Conservation (phyloP, 345 rosid genomes). For the Anacardium occidentale region DNA sequence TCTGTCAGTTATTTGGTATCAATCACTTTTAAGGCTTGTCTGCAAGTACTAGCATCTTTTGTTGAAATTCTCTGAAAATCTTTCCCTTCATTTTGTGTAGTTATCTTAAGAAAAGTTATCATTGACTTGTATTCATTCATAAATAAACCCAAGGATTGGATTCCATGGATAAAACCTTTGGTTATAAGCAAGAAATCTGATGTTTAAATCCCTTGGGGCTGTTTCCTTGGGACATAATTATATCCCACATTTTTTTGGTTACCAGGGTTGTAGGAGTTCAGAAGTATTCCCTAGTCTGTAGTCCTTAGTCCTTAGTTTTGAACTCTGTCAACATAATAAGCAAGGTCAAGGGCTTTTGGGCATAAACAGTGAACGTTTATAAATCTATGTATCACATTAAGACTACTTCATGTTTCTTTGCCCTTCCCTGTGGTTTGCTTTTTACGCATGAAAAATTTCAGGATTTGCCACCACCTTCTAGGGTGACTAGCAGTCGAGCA, state of each 20-base stretch:
- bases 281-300: no score
- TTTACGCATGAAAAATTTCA: slow-evolving; percentile 18
- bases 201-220: no score
- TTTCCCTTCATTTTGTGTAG: neutral
- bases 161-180: no score
- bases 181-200: no score
- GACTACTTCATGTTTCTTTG: neutral
- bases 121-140: neutral
- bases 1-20: neutral
- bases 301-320: no score
- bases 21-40: neutral
- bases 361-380: neutral
- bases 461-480: slow-evolving; percentile 36
- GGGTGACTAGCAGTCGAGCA: slow-evolving; percentile 28
- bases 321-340: no score
- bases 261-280: no score
- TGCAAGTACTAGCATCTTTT: neutral
- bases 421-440: slow-evolving; percentile 3
- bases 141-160: neutral
- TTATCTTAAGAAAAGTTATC: neutral
- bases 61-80: neutral
- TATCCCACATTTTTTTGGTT: no score
- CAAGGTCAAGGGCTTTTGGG: no score
- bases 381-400: neutral
- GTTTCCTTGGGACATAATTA: no score